These are phyloP conservation scores for Sporothrix globosa DNA, from an alignment of 2,329 filamentous ascomycete species.

Conservation along the genomic window DNA sequence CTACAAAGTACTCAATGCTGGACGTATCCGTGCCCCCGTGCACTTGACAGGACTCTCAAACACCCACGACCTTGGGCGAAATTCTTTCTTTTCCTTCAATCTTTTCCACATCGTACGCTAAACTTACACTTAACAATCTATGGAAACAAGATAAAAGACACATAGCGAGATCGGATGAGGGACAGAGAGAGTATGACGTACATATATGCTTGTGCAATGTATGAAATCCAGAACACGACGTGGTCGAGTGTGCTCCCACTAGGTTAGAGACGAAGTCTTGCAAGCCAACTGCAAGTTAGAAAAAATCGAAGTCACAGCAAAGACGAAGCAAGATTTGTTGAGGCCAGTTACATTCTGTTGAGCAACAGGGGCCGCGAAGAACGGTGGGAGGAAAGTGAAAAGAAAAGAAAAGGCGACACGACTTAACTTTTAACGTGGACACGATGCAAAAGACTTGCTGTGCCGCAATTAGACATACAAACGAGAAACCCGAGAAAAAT, in stretches of 20 bases:
- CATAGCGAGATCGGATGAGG: neutral
- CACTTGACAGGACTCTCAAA: neutral
- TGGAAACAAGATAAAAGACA: neutral
- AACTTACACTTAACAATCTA: too few species aligned
- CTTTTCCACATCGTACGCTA: neutral
- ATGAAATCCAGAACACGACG: neutral
- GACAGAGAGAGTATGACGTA: neutral
- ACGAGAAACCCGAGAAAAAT: neutral
- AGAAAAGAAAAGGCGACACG: neutral
- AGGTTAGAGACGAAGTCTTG: slow-evolving; percentile 10
- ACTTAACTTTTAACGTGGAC: neutral
- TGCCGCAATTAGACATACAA: slow-evolving; percentile 4
- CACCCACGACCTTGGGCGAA: neutral
- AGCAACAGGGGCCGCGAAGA: neutral
- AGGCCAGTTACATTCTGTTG: neutral
- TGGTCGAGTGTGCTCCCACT: neutral
- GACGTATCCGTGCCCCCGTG: neutral
- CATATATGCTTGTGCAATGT: neutral
- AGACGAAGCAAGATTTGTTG: neutral
- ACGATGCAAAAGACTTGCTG: neutral
- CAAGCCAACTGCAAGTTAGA: neutral
- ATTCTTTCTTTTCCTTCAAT: neutral
- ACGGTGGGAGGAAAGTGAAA: too few species aligned
- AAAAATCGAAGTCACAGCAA: neutral
- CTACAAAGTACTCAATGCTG: too few species aligned